Evolutionary conservation across 1,284 basidiomycete species (phyloP), one percentile per base, ranked within the genome.

Genomic region (Mycena sp.): DNA sequence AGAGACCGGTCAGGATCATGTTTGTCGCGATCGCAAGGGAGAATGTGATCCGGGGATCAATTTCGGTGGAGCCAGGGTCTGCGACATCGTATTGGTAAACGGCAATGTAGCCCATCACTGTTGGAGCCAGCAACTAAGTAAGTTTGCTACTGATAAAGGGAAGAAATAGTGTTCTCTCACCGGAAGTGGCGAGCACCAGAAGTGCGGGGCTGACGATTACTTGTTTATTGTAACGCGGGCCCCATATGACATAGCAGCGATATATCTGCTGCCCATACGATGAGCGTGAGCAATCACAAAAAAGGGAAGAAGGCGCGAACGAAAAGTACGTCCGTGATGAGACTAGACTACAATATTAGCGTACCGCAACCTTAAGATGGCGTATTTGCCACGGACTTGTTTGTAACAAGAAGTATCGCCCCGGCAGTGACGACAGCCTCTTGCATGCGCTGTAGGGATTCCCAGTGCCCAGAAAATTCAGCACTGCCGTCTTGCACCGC

Each of bases 181-280:
- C 16, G 5, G 57, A 51, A 17, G 41, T 51, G 6, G 28, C 43
- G 3, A 52, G 19, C 12, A 52, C 4, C 5, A 59, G 23, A 45
- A 59, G 1, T 16, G 45, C 21, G 2, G 48, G 48, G 10, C 30
- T 6, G 4, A n/a, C 19, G 12, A 41, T n/a, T 4, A 59, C 41
- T 14, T 21, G 17, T 38, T 7, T 45, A 17, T 17, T 44, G 12
- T 44, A 38, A 12, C 25, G 30, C 17, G 16, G 25, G 4, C 26
- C 23, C 57, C 57, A 59, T 26, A 59, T 37, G 12, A 38, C 32
- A 12, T 45, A 52, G 26, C 57, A 59, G 1, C 57, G 49, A 40
- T 59, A 59, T 19, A 45, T 52, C 49, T 59, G 9, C 17, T 4
- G 28, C 6, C 11, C 9, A 17, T 25, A n/a, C 21, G 21, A 30